Base-by-base conservation (phyloP, 1,284 basidiomycete genomes). In the Puccinia polysora region DNA sequence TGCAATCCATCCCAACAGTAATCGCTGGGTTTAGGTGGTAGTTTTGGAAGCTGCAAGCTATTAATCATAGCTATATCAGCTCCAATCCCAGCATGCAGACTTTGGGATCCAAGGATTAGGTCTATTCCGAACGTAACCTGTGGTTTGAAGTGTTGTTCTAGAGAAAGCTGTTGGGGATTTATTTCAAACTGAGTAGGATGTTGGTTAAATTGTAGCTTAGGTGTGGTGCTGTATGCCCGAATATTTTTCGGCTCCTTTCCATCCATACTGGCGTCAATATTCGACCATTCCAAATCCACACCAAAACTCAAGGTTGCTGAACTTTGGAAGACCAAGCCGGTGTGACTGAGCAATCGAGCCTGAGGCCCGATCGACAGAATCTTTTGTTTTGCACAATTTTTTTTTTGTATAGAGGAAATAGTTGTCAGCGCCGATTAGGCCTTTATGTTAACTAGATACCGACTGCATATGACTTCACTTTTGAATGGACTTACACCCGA, bases 341-440 rank as follows among this genome's bases (percentile, higher is more conserved):
- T 49, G 12, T 63, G 28, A 43, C 56, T 72, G 32, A 63, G 38
- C 20, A 72, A 63, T 20, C 49, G 45, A 38, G 58, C 50, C 55
- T 63, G 34, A n/a, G 69, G 60, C 10, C 69, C 69, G 34, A 72
- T 43, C 47, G 69, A 63, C n/a, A 72, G 8, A 20, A 72, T 64
- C 69, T 72, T 40, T 52, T 8, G 18, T 43, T 18, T 18, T 43
- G 40, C 8, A 23, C 2, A 38, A 23, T 20, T 58, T 32, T 32
- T 32, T 32, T 12, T 12, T 2, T 12, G 4, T 49, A 6, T 5
- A 5, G 25, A 52, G 14, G 6, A 58, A 58, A 23, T 2, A 14
- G 56, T 58, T 40, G 12, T n/a, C n/a, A n/a, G n/a, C n/a, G n/a
- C n/a, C n/a, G n/a, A 38, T 52, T 18, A 58, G 15, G 15, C 34